Percentiles rank a stretch among this genome's conserved stretches.
phyloP scores from a whole-genome alignment of 805 yeast genomes.

The Saccharomycopsis sp. region DNA sequence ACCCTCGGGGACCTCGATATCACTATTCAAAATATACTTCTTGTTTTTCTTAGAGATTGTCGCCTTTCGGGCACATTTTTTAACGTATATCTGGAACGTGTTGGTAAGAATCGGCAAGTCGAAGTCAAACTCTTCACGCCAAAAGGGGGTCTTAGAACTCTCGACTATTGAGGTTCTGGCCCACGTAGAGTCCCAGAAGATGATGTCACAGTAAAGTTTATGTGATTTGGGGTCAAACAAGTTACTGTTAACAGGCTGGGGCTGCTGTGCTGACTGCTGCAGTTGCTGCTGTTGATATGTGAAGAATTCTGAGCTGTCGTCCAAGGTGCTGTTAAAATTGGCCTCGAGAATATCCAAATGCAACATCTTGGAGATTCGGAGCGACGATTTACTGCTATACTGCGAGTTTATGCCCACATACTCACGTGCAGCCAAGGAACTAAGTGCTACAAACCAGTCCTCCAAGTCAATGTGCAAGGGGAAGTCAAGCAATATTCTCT shows the following conservation, averaged over 20 bases:
- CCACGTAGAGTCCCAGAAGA: slow-evolving; percentile 70
- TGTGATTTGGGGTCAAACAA: not conserved
- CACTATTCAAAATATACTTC: slow-evolving; percentile 21
- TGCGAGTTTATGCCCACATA: slow-evolving; percentile 28
- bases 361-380: slow-evolving; percentile 49
- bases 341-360: slow-evolving; percentile 62
- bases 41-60: slow-evolving; percentile 45
- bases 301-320: not conserved
- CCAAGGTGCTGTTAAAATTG: slow-evolving; percentile 33
- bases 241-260: not conserved
- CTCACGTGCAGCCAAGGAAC: slow-evolving; percentile 56
- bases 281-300: not conserved
- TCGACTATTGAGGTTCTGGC: slow-evolving; percentile 65
- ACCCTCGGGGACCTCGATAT: not conserved
- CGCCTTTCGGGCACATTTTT: slow-evolving; percentile 31
- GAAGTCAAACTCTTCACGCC: slow-evolving; percentile 74
- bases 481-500: slow-evolving; percentile 49
- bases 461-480: slow-evolving; percentile 65
- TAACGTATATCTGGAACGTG: slow-evolving; percentile 44
- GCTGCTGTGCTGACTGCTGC: slow-evolving; percentile 5
- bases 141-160: slow-evolving; percentile 52
- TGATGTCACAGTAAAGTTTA: slow-evolving; percentile 58
- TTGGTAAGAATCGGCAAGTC: slow-evolving; percentile 49
- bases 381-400: slow-evolving; percentile 28
- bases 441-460: slow-evolving; percentile 68